Conservation (phyloP, 148 eudicot genomes). For the Chenopodium berlandieri region DNA sequence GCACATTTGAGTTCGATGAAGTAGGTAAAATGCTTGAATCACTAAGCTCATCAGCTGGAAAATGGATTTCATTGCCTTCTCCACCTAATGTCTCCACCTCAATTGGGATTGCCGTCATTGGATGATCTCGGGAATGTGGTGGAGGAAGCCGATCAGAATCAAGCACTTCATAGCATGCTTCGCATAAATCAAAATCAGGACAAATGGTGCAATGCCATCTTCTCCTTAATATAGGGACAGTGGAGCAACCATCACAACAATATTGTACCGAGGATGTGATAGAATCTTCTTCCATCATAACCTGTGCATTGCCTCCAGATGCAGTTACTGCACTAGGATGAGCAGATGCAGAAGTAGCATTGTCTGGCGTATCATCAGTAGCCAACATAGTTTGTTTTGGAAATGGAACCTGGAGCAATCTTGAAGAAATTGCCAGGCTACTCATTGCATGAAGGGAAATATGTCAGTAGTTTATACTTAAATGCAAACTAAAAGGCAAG, state of each 20-base stretch:
- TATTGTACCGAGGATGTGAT: constrained; percentile 95
- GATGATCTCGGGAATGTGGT: constrained; percentile 97
- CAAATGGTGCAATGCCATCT: constrained; percentile 99
- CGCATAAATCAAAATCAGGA: constrained; percentile 99
- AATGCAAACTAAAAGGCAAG: neutral
- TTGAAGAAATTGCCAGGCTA: constrained; percentile 99
- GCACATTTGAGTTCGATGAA: constrained; percentile 51
- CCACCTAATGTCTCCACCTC: constrained; percentile 85
- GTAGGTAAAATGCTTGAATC: constrained; percentile 56
- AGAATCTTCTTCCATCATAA: constrained; percentile 92
- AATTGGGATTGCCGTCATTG: constrained; percentile 94
- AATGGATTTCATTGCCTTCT: constrained; percentile 80
- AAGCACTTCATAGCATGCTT: constrained; percentile 90
- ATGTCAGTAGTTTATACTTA: constrained; percentile 9
- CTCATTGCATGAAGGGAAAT: constrained; percentile 19
- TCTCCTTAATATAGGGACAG: constrained; percentile 88
- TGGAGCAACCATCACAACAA: constrained; percentile 99
- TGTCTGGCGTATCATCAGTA: constrained; percentile 70
- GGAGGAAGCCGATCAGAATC: constrained; percentile 90
- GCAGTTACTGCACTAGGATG: constrained; percentile 50
- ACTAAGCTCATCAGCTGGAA: constrained; percentile 61
- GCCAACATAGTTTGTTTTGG: constrained; percentile 98
- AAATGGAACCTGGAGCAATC: constrained; percentile 98
- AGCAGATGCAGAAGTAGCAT: constrained; percentile 48
- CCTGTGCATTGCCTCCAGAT: constrained; percentile 65